Conservation (phyloP, 306 rosid genomes). For the apple (Malus domestica) region DNA sequence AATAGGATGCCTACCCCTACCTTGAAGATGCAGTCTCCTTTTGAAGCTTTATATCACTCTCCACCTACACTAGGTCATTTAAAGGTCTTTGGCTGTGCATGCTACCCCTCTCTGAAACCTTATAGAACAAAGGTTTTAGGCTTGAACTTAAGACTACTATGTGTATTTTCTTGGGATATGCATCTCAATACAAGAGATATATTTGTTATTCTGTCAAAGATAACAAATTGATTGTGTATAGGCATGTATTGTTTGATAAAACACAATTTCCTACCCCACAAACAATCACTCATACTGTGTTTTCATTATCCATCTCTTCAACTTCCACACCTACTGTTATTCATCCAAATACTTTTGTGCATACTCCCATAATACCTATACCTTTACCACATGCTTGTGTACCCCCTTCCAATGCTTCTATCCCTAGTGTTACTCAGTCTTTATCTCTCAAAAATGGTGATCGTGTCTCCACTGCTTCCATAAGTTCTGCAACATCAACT, state of each 20-base stretch:
- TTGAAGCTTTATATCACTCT: not conserved
- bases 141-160: not conserved
- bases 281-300: accelerated
- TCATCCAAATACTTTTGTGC: too few species aligned
- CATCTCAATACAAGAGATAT: not conserved
- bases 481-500: too few species aligned
- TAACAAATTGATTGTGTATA: not conserved
- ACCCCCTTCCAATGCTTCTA: too few species aligned
- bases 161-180: not conserved
- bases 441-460: too few species aligned
- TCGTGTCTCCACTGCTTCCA: too few species aligned
- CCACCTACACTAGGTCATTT: not conserved
- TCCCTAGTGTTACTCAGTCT: too few species aligned
- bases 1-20: not conserved
- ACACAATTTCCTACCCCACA: too few species aligned
- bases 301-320: too few species aligned
- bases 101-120: not conserved
- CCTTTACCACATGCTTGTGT: too few species aligned
- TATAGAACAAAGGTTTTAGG: not conserved
- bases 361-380: too few species aligned
- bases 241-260: too few species aligned
- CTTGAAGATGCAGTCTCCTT: not conserved
- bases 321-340: accelerated
- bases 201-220: not conserved
- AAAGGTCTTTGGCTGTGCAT: not conserved